Evolutionary conservation across 768 basidiomycete genomes (phyloP).

Genomic region (Mycena maculata): DNA sequence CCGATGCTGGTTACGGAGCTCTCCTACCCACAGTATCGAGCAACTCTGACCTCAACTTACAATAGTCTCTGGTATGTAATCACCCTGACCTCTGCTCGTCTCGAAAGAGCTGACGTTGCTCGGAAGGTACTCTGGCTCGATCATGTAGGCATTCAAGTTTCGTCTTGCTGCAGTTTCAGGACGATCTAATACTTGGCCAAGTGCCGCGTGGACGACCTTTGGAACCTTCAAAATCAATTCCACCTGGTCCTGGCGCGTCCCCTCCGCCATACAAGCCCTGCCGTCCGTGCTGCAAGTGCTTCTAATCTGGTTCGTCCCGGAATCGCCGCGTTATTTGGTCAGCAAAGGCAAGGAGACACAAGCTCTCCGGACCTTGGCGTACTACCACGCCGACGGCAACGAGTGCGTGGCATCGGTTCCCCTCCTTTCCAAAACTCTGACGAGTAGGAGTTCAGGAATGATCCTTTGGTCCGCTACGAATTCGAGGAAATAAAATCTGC

Average conservation of each 20-base stretch:
- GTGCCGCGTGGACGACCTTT: conserved; percentile 85
- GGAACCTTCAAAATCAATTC: conserved; percentile 77
- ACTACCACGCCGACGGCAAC: conserved; percentile 86
- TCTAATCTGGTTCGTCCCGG: conserved; percentile 78
- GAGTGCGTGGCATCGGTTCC: conserved; percentile 51
- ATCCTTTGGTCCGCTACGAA: conserved; percentile 78
- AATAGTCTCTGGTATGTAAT: conserved; percentile 92
- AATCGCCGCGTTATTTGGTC: conserved; percentile 87
- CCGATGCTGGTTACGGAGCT: conserved; percentile 88
- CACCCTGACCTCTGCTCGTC: no score
- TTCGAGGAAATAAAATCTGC: conserved; percentile 85
- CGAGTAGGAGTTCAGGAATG: conserved; percentile 49
- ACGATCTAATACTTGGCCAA: conserved; percentile 32
- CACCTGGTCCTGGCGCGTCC: conserved; percentile 87
- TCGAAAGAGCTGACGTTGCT: no score
- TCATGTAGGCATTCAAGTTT: conserved; percentile 60
- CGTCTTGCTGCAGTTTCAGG: neutral
- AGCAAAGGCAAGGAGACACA: conserved; percentile 77
- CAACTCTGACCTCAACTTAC: conserved; percentile 79
- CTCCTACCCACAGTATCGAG: conserved; percentile 85
- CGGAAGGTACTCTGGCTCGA: conserved; percentile 86
- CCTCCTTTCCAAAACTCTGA: neutral
- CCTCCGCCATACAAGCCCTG: conserved; percentile 77
- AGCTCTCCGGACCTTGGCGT: conserved; percentile 75
- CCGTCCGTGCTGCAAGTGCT: conserved; percentile 75